Conservation (phyloP, 2,329 filamentous ascomycete species). For the Gnomoniopsis sp. region DNA sequence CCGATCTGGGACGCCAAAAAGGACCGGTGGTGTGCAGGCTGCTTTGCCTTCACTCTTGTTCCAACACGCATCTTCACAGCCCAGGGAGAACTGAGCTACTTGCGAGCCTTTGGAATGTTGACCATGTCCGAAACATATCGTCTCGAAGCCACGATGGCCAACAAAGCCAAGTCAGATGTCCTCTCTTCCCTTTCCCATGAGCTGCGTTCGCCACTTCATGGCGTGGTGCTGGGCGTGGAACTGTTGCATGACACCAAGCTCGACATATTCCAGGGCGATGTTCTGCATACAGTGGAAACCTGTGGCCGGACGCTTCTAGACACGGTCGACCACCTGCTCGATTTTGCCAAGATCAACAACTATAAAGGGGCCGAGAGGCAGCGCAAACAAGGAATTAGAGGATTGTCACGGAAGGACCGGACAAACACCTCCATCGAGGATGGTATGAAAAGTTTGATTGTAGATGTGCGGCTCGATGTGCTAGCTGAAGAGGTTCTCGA, state of each 20-base stretch:
- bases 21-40: constrained; percentile 17
- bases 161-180: constrained; percentile 45
- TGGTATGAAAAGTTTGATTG: constrained; percentile 26
- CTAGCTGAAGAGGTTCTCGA: constrained; percentile 33
- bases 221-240: constrained; percentile 50
- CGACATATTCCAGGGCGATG: constrained; percentile 37
- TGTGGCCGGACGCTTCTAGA: constrained; percentile 47
- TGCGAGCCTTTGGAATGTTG: constrained; percentile 46
- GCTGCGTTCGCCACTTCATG: constrained; percentile 53
- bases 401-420: not conserved
- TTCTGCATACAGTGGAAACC: constrained; percentile 43
- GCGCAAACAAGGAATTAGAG: not conserved
- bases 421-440: constrained; percentile 13
- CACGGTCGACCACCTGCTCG: constrained; percentile 45
- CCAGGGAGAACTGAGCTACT: constrained; percentile 38
- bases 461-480: constrained; percentile 28
- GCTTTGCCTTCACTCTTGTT: not conserved
- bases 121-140: constrained; percentile 54
- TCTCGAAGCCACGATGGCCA: constrained; percentile 32
- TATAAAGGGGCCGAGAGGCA: constrained; percentile 19
- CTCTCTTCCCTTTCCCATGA: constrained; percentile 56
- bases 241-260: constrained; percentile 39
- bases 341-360: constrained; percentile 48
- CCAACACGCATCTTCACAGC: constrained; percentile 19
- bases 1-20: constrained; percentile 43